Evolutionary conservation across 345 rosid species (phyloP), one percentile per base, ranked within the genome.

Genomic region (Dimocarpus longan): DNA sequence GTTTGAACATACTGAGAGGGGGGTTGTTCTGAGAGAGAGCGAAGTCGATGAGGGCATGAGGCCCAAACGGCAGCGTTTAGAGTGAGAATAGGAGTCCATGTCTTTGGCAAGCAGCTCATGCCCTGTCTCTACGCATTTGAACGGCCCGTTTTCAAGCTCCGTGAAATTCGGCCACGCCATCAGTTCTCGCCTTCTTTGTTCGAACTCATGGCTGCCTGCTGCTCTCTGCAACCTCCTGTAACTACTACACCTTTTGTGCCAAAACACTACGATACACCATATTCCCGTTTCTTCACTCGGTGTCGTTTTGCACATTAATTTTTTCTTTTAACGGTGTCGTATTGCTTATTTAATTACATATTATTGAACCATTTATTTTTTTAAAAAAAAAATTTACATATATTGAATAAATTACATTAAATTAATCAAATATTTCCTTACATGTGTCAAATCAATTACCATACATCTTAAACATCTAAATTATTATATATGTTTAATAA

Each of bases 1-100:
- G 98, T 62, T 90, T 85, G 87, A 93, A 95, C 92, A 92, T 86
- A 85, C 88, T 90, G 86, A 95, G 90, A 84, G 97, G 99, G 66
- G 97, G 69, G 16, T 82, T 93, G 2, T 84, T 86, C 72, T 71
- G 88, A 76, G 91, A 82, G 74, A 95, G 21, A 80, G 97, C 89
- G 59, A 87, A 89, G 85, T 93, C 94, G 79, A n/a, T n/a, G n/a
- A 26, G 28, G 28, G 28, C 28, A 93, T 85, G 80, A 95, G 97
- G 37, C 96, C 98, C 63, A 95, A 60, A 73, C 97, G 99, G 60
- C 98, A 91, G 42, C 97, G 92, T 79, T 93, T 95, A 72, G 91
- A 91, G 60, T 68, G 82, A 32, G 94, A 79, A 77, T 93, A 95
- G 5, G 92, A 81, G 5, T 86, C 96, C 76, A 84, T 84, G 85